Base-by-base conservation (phyloP, 305 asterid genomes). In the Plantago coronopus region DNA sequence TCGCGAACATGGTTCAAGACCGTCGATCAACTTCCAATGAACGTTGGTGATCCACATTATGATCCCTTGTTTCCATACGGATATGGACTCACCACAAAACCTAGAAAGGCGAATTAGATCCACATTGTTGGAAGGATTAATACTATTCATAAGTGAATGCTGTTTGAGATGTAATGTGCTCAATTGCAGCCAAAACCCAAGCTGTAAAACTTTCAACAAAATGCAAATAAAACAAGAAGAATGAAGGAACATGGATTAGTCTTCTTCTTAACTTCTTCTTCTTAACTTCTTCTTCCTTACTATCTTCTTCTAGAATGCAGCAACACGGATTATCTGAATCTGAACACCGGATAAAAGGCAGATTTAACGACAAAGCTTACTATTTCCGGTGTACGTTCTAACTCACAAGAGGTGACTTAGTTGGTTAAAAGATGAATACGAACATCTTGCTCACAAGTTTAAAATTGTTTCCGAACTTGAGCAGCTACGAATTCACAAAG, bases 1-100 rank as follows among this genome's bases (percentile, higher is more conserved):
- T 11, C 86, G 0, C 77, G 66, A 3, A 77, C 86, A 0, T 80
- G 86, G 86, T 80, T 80, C 66, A 80, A 65, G 74, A 77, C 62
- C 1, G 83, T 75, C 7, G 78, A 73, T 54, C 83, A 80, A 54
- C 79, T 80, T 21, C 86, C 86, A 1, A 77, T 80, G 81, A 80
- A 80, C 14, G 72, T 74, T 5, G 79, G 81, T 15, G 86, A 80
- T 68, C 40, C 5, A 15, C 76, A 72, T 63, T 80, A 80, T 29
- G 86, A 80, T 22, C 83, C 86, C 0, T 13, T 80, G 22, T 80
- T 67, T 42, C 67, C 74, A 0, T 77, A 72, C 54, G 86, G 79
- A 29, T 70, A 44, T 46, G 84, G 84, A 18, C 78, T 72, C 43
- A 65, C 78, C 21, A 71, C 79, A 6, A 4, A 59, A 53, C 64